phyloP scores from a whole-genome alignment of 2,329 filamentous ascomycete genomes.

The Ceratocystis smalleyi region DNA sequence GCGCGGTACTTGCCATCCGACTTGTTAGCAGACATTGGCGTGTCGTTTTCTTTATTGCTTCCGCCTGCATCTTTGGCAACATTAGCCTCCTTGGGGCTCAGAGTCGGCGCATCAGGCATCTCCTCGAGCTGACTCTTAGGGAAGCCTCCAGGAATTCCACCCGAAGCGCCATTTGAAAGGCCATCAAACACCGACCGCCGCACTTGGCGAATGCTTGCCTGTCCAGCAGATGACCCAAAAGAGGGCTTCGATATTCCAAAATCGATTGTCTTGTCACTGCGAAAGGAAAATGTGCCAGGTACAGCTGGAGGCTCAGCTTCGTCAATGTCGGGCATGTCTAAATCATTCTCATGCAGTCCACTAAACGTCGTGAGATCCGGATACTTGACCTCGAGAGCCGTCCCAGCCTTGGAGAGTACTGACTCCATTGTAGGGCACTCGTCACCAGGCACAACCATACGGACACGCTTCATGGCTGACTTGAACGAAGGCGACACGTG shows the following conservation, averaged over 20 bases:
- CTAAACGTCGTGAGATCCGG: conserved; percentile 36
- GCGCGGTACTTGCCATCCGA: conserved; percentile 26
- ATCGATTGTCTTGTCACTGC: conserved; percentile 48
- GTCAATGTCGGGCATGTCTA: conserved; percentile 17
- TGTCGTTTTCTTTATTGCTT: conserved; percentile 36
- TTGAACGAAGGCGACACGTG: conserved; percentile 15
- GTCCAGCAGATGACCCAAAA: conserved; percentile 43
- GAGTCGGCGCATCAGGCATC: conserved; percentile 19
- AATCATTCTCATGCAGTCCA: conserved; percentile 19
- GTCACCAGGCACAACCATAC: conserved; percentile 20
- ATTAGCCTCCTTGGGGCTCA: conserved; percentile 17
- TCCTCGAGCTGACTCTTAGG: conserved; percentile 24
- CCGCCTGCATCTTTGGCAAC: conserved; percentile 25
- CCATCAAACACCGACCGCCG: conserved; percentile 33
- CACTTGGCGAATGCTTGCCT: conserved; percentile 45
- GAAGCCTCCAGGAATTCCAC: conserved; percentile 40
- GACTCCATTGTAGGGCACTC: conserved; percentile 25
- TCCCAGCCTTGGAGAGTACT: conserved; percentile 18
- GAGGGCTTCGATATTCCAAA: conserved; percentile 35
- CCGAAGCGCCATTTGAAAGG: neutral
- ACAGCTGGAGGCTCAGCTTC: conserved; percentile 26
- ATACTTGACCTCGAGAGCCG: conserved; percentile 29
- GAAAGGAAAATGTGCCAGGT: conserved; percentile 48
- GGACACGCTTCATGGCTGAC: conserved; percentile 15
- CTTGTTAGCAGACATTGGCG: conserved; percentile 23